These are phyloP conservation scores for Lachnellula occidentalis DNA, from an alignment of 2,329 filamentous ascomycete genomes.

Conservation along the genomic window DNA sequence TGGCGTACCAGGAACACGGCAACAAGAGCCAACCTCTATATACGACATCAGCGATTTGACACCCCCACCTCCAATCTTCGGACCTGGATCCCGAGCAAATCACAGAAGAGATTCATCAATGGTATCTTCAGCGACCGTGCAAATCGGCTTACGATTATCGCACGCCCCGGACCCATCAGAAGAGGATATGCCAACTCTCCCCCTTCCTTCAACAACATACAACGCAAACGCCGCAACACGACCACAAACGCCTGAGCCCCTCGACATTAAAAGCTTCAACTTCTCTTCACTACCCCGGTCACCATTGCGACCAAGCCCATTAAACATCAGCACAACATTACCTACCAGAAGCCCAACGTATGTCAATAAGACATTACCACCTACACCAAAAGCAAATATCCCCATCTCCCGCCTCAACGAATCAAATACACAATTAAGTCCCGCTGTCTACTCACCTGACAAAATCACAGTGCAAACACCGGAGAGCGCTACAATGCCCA, in stretches of 20 bases:
- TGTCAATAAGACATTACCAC: slow-evolving; percentile 10
- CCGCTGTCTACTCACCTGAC: slow-evolving; percentile 41
- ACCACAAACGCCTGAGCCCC: slow-evolving; percentile 23
- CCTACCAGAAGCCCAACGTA: not conserved
- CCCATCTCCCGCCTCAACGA: not conserved
- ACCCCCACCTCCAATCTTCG: slow-evolving; percentile 22
- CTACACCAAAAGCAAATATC: slow-evolving; percentile 25
- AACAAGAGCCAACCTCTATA: slow-evolving; percentile 22
- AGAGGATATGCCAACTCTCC: slow-evolving; percentile 5
- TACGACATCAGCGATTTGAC: slow-evolving; percentile 27
- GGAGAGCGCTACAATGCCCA: not conserved
- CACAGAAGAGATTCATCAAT: slow-evolving; percentile 54
- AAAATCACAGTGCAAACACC: not conserved
- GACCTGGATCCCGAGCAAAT: slow-evolving; percentile 9
- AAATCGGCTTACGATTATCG: slow-evolving; percentile 66
- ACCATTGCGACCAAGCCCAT: slow-evolving; percentile 1
- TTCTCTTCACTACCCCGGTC: not conserved
- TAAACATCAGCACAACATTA: not conserved
- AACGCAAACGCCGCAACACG: slow-evolving; percentile 30
- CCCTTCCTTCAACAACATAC: slow-evolving; percentile 30
- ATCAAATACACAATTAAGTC: slow-evolving; percentile 34
- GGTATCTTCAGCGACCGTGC: slow-evolving; percentile 61
- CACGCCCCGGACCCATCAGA: slow-evolving; percentile 31
- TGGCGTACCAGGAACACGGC: slow-evolving; percentile 1
- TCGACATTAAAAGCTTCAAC: slow-evolving; percentile 8